A percentile compares a stretch with the other conserved stretches of the same genome.
Conservation (phyloP, 2,329 filamentous ascomycete genomes). For the Dryadomyces quercus-mongolicae region DNA sequence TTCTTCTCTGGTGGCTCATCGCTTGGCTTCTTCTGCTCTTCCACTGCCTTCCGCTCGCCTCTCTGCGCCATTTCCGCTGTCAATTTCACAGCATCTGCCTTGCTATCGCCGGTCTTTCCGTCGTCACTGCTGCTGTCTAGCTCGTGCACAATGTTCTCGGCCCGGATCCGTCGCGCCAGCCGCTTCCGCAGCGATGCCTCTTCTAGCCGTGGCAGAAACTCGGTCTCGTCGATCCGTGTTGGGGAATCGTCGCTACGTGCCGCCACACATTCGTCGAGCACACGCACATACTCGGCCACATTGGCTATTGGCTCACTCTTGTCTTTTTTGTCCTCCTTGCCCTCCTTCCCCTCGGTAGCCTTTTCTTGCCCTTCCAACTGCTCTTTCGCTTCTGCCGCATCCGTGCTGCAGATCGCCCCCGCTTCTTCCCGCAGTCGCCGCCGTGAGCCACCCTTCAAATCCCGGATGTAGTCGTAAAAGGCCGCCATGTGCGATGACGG, state of each 20-base stretch:
- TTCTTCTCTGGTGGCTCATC: conserved; percentile 34
- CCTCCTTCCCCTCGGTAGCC: not conserved
- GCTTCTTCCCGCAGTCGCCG: conserved; percentile 55
- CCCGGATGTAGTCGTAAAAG: conserved; percentile 66
- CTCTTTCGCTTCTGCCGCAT: conserved; percentile 15
- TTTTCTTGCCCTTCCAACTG: conserved; percentile 19
- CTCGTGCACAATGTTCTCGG: conserved; percentile 38
- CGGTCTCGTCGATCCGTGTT: conserved; percentile 29
- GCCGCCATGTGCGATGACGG: conserved; percentile 56
- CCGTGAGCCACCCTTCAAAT: conserved; percentile 64
- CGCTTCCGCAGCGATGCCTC: conserved; percentile 41
- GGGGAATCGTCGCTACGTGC: conserved; percentile 30
- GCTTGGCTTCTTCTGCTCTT: conserved; percentile 23
- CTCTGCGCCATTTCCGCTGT: conserved; percentile 5
- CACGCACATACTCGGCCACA: conserved; percentile 32
- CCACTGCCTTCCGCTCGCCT: not conserved
- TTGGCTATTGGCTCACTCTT: conserved; percentile 38
- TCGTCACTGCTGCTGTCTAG: conserved; percentile 16
- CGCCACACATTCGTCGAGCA: conserved; percentile 9
- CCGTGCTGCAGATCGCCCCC: conserved; percentile 39
- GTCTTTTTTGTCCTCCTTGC: not conserved
- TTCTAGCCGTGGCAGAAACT: conserved; percentile 31
- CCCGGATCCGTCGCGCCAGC: conserved; percentile 50
- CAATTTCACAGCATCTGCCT: conserved; percentile 15
- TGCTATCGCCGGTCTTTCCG: conserved; percentile 14